Evolutionary conservation across 2,329 filamentous ascomycete species (phyloP).

Genomic region (Epichloe brachyelytri): DNA sequence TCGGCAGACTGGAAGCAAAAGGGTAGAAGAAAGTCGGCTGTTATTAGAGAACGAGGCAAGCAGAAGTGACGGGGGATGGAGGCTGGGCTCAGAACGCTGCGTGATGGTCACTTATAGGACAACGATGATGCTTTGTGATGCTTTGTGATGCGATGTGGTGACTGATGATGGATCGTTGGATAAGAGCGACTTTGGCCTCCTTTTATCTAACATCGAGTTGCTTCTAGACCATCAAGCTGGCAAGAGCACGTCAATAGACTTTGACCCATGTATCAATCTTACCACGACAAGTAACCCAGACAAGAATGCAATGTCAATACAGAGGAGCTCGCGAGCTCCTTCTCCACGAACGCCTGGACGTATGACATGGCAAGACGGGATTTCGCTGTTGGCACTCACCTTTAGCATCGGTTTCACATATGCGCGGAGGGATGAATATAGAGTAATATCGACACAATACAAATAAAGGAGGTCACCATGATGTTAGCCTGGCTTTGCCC

Average conservation of each 20-base stretch:
- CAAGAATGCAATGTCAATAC: conserved; percentile 9
- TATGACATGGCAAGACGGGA: neutral
- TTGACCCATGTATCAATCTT: neutral
- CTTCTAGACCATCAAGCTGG: neutral
- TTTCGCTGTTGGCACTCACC: neutral
- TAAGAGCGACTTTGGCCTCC: neutral
- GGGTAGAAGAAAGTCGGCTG: too few species aligned
- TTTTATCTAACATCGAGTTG: conserved; percentile 4
- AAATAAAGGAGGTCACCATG: neutral
- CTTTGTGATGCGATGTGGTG: conserved; percentile 5
- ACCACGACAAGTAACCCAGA: neutral
- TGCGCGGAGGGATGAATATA: neutral
- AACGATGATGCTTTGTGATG: neutral
- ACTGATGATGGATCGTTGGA: neutral
- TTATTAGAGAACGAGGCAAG: neutral
- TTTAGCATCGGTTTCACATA: neutral
- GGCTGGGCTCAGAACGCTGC: neutral
- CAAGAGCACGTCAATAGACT: neutral
- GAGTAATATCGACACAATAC: neutral
- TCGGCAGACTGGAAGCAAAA: neutral
- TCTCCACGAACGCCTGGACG: neutral
- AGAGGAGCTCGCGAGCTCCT: conserved; percentile 4
- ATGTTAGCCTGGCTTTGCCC: conserved; percentile 1
- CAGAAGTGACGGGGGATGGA: neutral
- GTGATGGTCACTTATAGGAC: neutral